phyloP scores from a whole-genome alignment of 2,329 filamentous ascomycete species.

The Raffaelea ambrosiae region DNA sequence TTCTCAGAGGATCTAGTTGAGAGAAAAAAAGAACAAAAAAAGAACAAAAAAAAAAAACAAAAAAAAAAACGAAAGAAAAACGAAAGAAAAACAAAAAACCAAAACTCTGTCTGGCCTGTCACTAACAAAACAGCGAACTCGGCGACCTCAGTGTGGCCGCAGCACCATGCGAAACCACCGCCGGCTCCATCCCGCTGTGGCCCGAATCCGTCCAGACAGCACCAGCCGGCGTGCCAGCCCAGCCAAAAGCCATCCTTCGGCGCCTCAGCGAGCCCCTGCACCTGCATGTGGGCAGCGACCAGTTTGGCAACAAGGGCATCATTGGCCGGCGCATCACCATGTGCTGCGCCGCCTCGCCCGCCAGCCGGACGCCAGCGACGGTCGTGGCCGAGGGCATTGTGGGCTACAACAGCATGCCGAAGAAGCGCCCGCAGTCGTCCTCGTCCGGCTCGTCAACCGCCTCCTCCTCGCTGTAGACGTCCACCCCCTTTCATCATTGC shows the following conservation, averaged over 20 bases:
- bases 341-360: neutral
- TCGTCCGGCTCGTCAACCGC: no score
- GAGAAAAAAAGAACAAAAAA: no score
- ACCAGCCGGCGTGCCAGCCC: neutral
- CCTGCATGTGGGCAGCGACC: slow-evolving; percentile 13
- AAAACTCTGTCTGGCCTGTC: neutral
- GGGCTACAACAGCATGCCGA: slow-evolving; percentile 11
- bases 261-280: slow-evolving; percentile 9
- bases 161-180: neutral
- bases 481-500: no score
- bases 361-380: neutral
- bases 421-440: neutral
- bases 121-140: slow-evolving; percentile 2
- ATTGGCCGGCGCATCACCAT: slow-evolving; percentile 11
- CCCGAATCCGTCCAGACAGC: neutral
- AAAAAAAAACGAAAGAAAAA: no score
- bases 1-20: neutral
- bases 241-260: neutral
- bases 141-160: slow-evolving; percentile 4
- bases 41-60: no score
- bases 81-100: no score
- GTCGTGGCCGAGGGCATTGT: slow-evolving; percentile 12
- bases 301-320: slow-evolving; percentile 11
- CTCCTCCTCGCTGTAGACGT: no score
- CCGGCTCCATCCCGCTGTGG: slow-evolving; percentile 1